A percentile compares a stretch with the other conserved stretches of the same genome.
Evolutionary conservation across 768 basidiomycete genomes (phyloP).

Genomic region (Stropharia rugosoannulata): DNA sequence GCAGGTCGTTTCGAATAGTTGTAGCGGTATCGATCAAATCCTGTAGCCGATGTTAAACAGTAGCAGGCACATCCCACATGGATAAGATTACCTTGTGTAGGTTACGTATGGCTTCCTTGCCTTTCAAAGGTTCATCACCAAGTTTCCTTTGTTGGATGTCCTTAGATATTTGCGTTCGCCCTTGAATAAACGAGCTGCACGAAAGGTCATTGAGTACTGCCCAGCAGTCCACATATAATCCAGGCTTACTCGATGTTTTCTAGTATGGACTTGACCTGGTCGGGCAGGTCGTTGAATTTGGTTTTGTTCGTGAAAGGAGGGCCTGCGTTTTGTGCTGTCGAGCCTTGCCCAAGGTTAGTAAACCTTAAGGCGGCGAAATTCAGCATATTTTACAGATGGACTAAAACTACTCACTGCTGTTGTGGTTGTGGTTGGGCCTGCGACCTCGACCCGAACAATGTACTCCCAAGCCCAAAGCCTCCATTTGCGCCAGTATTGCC

Average conservation of each 20-base stretch:
- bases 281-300: slow-evolving; percentile 83
- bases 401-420: slow-evolving; percentile 7
- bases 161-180: slow-evolving; percentile 77
- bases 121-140: slow-evolving; percentile 72
- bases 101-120: slow-evolving; percentile 63
- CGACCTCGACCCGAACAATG: slow-evolving; percentile 30
- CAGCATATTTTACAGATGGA: not conserved
- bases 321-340: slow-evolving; percentile 13
- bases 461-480: slow-evolving; percentile 16
- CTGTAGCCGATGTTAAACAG: slow-evolving; percentile 31
- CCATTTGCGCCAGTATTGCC: slow-evolving; percentile 20
- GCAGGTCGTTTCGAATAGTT: slow-evolving; percentile 64
- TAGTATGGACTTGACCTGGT: slow-evolving; percentile 59
- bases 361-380: not conserved
- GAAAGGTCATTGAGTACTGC: slow-evolving; percentile 9
- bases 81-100: slow-evolving; percentile 59
- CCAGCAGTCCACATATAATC: not conserved
- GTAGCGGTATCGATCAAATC: slow-evolving; percentile 64
- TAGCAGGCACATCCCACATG: not conserved
- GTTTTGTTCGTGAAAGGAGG: slow-evolving; percentile 55
- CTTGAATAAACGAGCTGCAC: slow-evolving; percentile 66
- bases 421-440: slow-evolving; percentile 31
- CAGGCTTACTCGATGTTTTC: slow-evolving; percentile 69
- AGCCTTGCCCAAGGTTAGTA: slow-evolving; percentile 4
- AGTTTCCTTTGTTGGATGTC: slow-evolving; percentile 75